Evolutionary conservation across 441 rosid genomes (phyloP).

Genomic region (Croton laevigatus): DNA sequence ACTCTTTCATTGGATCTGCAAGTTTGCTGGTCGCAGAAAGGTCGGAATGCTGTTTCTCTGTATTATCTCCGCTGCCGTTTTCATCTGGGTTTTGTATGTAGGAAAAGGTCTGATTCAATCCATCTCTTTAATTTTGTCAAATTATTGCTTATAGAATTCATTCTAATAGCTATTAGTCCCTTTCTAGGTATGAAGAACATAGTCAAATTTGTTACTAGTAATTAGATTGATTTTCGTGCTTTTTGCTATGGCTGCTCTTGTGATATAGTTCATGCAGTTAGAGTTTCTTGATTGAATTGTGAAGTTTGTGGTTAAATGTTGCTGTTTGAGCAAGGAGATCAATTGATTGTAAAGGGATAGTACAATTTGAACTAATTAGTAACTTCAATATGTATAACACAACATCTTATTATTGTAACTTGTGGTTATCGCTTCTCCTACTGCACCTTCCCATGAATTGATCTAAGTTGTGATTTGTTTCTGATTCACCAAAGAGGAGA

Average conservation of each 20-base stretch:
- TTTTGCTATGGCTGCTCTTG: not conserved
- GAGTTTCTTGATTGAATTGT: slow-evolving; percentile 4
- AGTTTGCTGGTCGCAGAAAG: slow-evolving; percentile 86
- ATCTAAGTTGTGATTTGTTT: not conserved
- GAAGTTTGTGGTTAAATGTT: not conserved
- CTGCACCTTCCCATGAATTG: not conserved
- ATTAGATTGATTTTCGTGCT: not conserved
- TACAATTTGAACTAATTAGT: slow-evolving; percentile 1
- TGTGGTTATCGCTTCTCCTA: not conserved
- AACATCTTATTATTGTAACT: not conserved
- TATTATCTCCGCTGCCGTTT: slow-evolving; percentile 72
- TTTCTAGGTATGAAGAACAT: not conserved
- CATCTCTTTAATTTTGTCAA: not conserved
- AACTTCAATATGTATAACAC: not conserved
- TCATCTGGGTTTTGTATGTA: slow-evolving; percentile 70
- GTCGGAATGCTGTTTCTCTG: slow-evolving; percentile 91
- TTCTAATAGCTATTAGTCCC: not conserved
- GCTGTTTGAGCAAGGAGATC: slow-evolving; percentile 3
- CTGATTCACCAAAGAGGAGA: not conserved
- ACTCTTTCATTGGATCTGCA: slow-evolving; percentile 75
- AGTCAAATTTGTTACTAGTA: not conserved
- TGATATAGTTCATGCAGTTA: not conserved
- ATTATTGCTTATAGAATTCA: not conserved
- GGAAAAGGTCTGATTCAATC: slow-evolving; percentile 64
- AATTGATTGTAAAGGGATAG: not conserved